Evolutionary conservation across 1,139 yeast genomes (phyloP).

Genomic region (Diutina scorzettiae): DNA sequence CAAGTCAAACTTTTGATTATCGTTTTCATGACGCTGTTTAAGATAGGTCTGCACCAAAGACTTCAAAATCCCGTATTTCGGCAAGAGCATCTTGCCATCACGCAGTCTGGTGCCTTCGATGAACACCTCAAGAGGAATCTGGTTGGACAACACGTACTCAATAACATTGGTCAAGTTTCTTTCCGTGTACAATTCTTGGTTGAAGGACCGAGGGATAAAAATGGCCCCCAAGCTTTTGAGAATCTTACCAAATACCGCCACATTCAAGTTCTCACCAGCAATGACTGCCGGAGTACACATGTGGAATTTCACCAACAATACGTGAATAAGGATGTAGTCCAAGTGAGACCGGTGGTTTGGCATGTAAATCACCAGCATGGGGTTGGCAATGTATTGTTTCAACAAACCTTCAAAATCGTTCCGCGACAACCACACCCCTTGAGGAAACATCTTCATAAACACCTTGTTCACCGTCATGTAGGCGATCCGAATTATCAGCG

Average conservation of each 20-base stretch:
- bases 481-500: slow-evolving; percentile 16
- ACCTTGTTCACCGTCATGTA: slow-evolving; percentile 27
- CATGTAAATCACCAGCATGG: slow-evolving; percentile 31
- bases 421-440: slow-evolving; percentile 32
- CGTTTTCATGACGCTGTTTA: slow-evolving; percentile 28
- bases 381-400: slow-evolving; percentile 23
- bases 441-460: slow-evolving; percentile 29
- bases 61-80: slow-evolving; percentile 54
- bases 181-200: slow-evolving; percentile 45
- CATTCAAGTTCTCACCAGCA: slow-evolving; percentile 61
- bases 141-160: slow-evolving; percentile 39
- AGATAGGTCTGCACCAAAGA: slow-evolving; percentile 34
- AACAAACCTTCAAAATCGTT: slow-evolving; percentile 21
- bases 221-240: slow-evolving; percentile 35
- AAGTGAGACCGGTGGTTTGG: slow-evolving; percentile 56
- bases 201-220: slow-evolving; percentile 34
- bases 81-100: slow-evolving; percentile 52
- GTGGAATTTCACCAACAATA: slow-evolving; percentile 44
- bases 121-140: slow-evolving; percentile 49
- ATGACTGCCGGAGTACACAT: slow-evolving; percentile 49
- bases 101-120: slow-evolving; percentile 60
- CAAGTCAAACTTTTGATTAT: slow-evolving; percentile 31
- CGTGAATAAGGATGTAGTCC: slow-evolving; percentile 52
- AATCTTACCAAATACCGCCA: slow-evolving; percentile 43
- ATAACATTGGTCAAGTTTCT: slow-evolving; percentile 42